Conservation (phyloP, 805 yeast species). For the Ogataea salicorniae region DNA sequence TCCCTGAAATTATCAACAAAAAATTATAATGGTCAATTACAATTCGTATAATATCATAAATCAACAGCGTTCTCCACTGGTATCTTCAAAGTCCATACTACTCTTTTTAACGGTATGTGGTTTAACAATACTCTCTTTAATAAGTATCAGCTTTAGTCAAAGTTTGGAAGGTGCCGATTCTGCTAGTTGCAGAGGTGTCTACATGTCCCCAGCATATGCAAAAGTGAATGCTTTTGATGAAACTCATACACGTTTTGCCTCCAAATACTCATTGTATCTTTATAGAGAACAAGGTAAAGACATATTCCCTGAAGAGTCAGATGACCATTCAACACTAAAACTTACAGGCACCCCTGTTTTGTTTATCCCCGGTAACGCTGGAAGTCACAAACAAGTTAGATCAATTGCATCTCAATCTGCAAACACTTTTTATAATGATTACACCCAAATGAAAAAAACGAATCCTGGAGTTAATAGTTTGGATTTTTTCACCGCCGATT, state of each 20-base stretch:
- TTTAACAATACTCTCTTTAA: slow-evolving; percentile 19
- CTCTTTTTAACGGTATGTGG: slow-evolving; percentile 19
- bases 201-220: slow-evolving; percentile 83
- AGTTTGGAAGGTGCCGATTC: slow-evolving; percentile 41
- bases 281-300: slow-evolving; percentile 82
- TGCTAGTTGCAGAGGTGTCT: slow-evolving; percentile 57
- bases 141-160: slow-evolving; percentile 25
- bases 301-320: slow-evolving; percentile 41
- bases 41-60: no score
- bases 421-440: slow-evolving; percentile 40
- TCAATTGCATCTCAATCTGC: slow-evolving; percentile 87
- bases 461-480: slow-evolving; percentile 40
- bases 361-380: slow-evolving; percentile 97
- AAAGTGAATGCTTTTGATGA: slow-evolving; percentile 66
- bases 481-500: slow-evolving; percentile 89
- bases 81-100: slow-evolving; percentile 15
- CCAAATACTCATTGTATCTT: slow-evolving; percentile 77
- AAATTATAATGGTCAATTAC: no score
- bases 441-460: slow-evolving; percentile 21
- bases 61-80: background rate
- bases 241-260: slow-evolving; percentile 62
- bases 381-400: slow-evolving; percentile 83
- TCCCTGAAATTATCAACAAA: no score
- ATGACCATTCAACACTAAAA: slow-evolving; percentile 9
- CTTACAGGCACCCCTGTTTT: slow-evolving; percentile 78